Conservation (phyloP, 1,139 yeast species). For the Fermentozyma sake region DNA sequence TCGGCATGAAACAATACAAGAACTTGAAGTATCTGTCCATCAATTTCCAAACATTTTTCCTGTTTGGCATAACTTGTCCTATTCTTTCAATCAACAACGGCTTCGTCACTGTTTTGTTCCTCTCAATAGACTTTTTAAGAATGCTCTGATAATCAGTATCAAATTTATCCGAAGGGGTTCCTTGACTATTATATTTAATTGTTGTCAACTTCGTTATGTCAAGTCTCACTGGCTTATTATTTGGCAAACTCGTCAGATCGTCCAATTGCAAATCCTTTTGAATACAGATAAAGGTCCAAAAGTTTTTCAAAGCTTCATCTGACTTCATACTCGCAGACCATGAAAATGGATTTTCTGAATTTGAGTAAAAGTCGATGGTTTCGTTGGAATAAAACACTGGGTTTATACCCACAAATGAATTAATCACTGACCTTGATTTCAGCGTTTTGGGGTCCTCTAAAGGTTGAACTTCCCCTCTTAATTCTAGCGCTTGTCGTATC, state of each 20-base stretch:
- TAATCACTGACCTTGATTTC: slow-evolving; percentile 3
- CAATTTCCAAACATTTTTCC: slow-evolving; percentile 23
- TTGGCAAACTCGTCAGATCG: slow-evolving; percentile 2
- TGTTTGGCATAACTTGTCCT: slow-evolving; percentile 26
- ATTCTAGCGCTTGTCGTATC: slow-evolving; percentile 1
- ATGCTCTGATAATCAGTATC: slow-evolving; percentile 3
- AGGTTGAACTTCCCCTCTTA: too few species aligned
- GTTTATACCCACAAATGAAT: slow-evolving; percentile 1
- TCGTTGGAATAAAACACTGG: slow-evolving; percentile 8
- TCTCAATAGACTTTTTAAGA: slow-evolving; percentile 6
- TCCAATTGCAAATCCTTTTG: slow-evolving; percentile 4
- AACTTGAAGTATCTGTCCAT: slow-evolving; percentile 22
- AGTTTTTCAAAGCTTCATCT: slow-evolving; percentile 16
- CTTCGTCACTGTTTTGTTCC: slow-evolving; percentile 2
- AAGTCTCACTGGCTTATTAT: slow-evolving; percentile 1
- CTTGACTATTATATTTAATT: slow-evolving; percentile 3
- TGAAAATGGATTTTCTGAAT: slow-evolving; percentile 25
- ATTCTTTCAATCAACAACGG: slow-evolving; percentile 21
- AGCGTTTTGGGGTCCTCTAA: too few species aligned
- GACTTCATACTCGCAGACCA: slow-evolving; percentile 29
- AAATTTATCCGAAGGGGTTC: neutral
- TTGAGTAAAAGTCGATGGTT: slow-evolving; percentile 24
- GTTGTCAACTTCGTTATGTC: slow-evolving; percentile 6
- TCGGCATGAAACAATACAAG: slow-evolving; percentile 28
- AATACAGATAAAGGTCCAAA: slow-evolving; percentile 9